phyloP scores from a whole-genome alignment of 2,329 filamentous ascomycete genomes.

The Pyrenochaeta sp. region DNA sequence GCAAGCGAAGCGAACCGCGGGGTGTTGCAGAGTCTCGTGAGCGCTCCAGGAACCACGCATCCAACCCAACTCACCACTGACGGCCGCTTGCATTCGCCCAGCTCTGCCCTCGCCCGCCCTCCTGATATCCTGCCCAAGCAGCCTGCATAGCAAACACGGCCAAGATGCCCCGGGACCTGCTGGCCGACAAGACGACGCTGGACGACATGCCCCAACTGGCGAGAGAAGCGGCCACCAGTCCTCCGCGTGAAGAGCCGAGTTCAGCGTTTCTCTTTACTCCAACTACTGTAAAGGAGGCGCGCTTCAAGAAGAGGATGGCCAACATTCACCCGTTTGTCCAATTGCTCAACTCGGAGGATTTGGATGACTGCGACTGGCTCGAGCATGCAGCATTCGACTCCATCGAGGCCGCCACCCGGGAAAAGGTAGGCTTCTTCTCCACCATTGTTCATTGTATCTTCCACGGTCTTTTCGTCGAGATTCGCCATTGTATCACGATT shows the following conservation, averaged over 20 bases:
- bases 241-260: slow-evolving; percentile 21
- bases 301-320: slow-evolving; percentile 53
- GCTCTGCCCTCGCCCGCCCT: slow-evolving; percentile 11
- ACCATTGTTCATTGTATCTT: not conserved
- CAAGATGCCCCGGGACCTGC: slow-evolving; percentile 55
- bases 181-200: slow-evolving; percentile 47
- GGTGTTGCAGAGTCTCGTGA: slow-evolving; percentile 25
- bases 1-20: slow-evolving; percentile 12
- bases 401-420: slow-evolving; percentile 63
- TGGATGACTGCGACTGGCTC: slow-evolving; percentile 68
- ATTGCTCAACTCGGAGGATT: slow-evolving; percentile 72
- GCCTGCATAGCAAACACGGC: slow-evolving; percentile 8
- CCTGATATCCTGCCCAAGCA: slow-evolving; percentile 10
- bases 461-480: not conserved
- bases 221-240: slow-evolving; percentile 35
- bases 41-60: slow-evolving; percentile 21
- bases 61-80: slow-evolving; percentile 20
- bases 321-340: slow-evolving; percentile 77
- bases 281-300: slow-evolving; percentile 33
- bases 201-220: slow-evolving; percentile 49
- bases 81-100: slow-evolving; percentile 13
- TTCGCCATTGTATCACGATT: slow-evolving; percentile 14
- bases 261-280: slow-evolving; percentile 33
- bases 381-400: slow-evolving; percentile 68
- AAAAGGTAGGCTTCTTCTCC: slow-evolving; percentile 62